Conservation (phyloP, 306 rosid genomes). For the Hippophae rhamnoides region DNA sequence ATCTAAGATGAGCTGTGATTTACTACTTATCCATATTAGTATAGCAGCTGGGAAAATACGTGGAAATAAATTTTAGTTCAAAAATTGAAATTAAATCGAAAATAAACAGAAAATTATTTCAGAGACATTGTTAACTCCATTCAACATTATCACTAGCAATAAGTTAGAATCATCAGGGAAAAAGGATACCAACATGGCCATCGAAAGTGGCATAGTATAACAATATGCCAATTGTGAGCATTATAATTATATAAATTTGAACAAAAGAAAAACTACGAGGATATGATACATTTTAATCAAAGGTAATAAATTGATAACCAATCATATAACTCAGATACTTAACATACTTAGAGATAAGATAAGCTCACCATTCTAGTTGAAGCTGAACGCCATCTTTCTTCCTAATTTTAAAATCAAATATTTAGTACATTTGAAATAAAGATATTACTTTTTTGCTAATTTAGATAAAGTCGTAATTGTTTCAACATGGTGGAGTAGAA, state of each 20-base stretch:
- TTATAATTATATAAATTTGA: too few species aligned
- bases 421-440: conserved; percentile 19
- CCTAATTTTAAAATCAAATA: conserved; percentile 39
- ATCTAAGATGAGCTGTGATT: neutral
- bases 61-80: neutral
- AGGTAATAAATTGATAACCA: neutral
- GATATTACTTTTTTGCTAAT: neutral
- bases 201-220: too few species aligned
- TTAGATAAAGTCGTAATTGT: too few species aligned
- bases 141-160: neutral
- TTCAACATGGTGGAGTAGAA: too few species aligned
- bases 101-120: neutral
- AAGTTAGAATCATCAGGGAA: neutral
- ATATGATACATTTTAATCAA: neutral
- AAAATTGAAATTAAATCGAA: neutral
- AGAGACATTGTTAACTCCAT: neutral
- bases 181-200: neutral
- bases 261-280: neutral
- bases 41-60: neutral
- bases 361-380: conserved; percentile 87
- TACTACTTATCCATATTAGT: neutral
- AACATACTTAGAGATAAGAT: conserved; percentile 13
- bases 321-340: conserved; percentile 10
- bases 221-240: too few species aligned
- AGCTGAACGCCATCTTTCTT: conserved; percentile 77